Conservation (phyloP, 805 yeast species). For the Candida insectalens region DNA sequence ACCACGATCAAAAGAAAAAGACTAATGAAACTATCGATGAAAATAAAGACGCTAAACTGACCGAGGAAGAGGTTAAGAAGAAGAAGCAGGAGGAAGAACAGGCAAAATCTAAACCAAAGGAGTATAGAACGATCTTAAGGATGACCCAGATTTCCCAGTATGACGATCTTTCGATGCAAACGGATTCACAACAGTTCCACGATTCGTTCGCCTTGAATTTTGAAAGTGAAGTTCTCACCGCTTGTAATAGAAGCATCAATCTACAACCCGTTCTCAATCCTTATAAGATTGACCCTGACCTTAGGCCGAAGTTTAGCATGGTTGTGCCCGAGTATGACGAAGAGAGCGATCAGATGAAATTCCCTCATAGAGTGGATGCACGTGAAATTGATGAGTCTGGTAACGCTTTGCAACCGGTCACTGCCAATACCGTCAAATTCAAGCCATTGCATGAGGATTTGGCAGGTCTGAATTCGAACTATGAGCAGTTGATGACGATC, state of each 20-base stretch:
- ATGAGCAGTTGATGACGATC: constrained; percentile 81
- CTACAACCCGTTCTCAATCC: constrained; percentile 69
- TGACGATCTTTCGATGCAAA: constrained; percentile 76
- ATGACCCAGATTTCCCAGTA: constrained; percentile 77
- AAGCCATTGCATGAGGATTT: constrained; percentile 51
- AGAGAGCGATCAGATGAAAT: constrained; percentile 21
- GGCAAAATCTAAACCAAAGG: constrained; percentile 40
- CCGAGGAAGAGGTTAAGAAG: background rate
- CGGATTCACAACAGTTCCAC: constrained; percentile 70
- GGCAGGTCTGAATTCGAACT: constrained; percentile 72
- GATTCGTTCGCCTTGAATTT: constrained; percentile 71
- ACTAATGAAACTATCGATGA: constrained; percentile 1
- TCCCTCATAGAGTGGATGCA: constrained; percentile 31
- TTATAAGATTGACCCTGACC: constrained; percentile 35
- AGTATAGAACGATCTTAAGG: constrained; percentile 65
- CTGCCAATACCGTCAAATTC: constrained; percentile 19
- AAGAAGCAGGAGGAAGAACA: background rate
- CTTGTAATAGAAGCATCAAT: constrained; percentile 71
- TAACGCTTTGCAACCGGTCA: constrained; percentile 9
- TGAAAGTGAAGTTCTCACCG: constrained; percentile 78
- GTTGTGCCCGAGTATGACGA: constrained; percentile 31
- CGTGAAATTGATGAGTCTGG: constrained; percentile 16
- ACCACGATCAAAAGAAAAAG: background rate
- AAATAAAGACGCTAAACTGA: background rate
- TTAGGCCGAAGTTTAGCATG: constrained; percentile 32